Conservation (phyloP, 805 yeast genomes). For the Ascoidea tarda region DNA sequence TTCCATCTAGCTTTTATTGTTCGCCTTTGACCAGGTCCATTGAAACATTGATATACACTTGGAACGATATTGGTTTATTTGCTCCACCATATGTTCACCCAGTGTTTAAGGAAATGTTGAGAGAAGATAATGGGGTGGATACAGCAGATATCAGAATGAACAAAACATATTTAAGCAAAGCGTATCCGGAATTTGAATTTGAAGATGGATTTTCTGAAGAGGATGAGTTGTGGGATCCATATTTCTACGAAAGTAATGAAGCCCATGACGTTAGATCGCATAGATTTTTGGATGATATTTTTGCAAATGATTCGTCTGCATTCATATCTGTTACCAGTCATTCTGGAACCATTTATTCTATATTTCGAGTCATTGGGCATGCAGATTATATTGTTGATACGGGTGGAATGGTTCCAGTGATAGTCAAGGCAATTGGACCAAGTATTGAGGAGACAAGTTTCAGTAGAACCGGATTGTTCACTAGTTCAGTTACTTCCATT, state of each 20-base stretch:
- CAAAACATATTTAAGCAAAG: constrained; percentile 20
- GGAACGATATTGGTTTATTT: constrained; percentile 21
- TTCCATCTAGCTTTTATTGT: constrained; percentile 38
- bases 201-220: constrained; percentile 30
- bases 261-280: constrained; percentile 27
- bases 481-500: too few species aligned
- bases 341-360: constrained; percentile 32
- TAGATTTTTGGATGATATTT: constrained; percentile 25
- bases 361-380: constrained; percentile 31
- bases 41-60: constrained; percentile 39
- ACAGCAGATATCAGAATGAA: constrained; percentile 42
- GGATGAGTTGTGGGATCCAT: constrained; percentile 27
- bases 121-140: constrained; percentile 50
- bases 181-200: constrained; percentile 27
- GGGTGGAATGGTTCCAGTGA: constrained; percentile 40
- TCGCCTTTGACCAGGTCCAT: constrained; percentile 55
- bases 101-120: constrained; percentile 28
- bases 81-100: not conserved
- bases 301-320: constrained; percentile 10
- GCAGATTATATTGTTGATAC: constrained; percentile 31
- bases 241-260: constrained; percentile 28
- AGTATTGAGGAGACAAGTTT: too few species aligned
- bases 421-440: constrained; percentile 19
- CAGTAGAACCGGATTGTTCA: too few species aligned
- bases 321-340: constrained; percentile 32